These are phyloP conservation scores for Pistacia vera DNA, from an alignment of 345 rosid species.

Conservation along the genomic window DNA sequence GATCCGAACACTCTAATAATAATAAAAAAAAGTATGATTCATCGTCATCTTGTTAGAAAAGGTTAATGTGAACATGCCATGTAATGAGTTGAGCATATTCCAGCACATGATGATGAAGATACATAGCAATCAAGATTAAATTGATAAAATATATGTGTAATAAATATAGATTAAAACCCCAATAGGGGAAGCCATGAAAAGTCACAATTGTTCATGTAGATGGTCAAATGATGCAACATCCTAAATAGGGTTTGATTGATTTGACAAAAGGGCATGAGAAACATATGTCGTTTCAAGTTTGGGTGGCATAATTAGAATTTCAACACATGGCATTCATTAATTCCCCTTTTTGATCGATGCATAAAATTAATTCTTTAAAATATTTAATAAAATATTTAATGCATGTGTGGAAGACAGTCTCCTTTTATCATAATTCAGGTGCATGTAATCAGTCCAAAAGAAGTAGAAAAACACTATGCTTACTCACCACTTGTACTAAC, in stretches of 20 bases:
- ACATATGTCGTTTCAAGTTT: slow-evolving; percentile 31
- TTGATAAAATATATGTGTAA: no score
- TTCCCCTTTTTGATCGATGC: background rate
- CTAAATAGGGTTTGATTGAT: background rate
- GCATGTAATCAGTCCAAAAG: slow-evolving; percentile 19
- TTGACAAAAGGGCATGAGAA: slow-evolving; percentile 24
- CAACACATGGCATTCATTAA: slow-evolving; percentile 27
- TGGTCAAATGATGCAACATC: no score
- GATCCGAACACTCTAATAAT: no score
- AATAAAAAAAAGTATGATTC: no score
- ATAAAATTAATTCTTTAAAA: background rate
- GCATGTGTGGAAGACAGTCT: slow-evolving; percentile 6
- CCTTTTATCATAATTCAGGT: slow-evolving; percentile 23
- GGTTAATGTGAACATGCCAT: no score
- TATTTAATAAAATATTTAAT: background rate
- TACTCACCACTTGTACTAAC: no score
- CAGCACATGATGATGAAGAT: no score
- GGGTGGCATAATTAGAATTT: slow-evolving; percentile 8
- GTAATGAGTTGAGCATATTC: no score
- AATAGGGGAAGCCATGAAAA: background rate
- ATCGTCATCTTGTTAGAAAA: no score
- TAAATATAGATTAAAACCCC: no score
- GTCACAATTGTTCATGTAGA: background rate
- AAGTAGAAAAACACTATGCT: no score
- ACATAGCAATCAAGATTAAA: no score